Conservation (phyloP, 106 monocot species). For the Platanthera zijinensis region DNA sequence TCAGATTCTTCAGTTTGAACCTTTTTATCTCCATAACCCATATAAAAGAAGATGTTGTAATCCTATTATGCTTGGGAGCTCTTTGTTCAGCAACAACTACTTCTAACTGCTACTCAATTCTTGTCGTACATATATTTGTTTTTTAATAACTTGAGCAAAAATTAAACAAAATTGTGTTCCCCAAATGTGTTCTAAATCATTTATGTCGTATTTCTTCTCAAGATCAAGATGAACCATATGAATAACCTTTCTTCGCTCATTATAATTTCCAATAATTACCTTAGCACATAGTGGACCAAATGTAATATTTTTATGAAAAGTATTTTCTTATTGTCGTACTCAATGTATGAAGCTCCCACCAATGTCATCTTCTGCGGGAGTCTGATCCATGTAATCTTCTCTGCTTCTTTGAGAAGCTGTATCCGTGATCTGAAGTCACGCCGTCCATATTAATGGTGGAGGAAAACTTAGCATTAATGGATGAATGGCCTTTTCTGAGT, state of each 20-base stretch:
- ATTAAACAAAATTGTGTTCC: no score
- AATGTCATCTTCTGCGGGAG: neutral
- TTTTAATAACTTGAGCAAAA: no score
- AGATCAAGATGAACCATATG: neutral
- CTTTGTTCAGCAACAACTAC: no score
- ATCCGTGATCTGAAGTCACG: neutral
- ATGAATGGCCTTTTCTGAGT: neutral
- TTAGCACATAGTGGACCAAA: neutral
- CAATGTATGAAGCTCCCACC: neutral
- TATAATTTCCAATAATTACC: neutral
- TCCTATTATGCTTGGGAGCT: no score
- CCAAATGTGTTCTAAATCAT: neutral
- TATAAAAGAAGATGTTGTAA: no score
- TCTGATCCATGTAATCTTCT: neutral
- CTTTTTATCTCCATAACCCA: no score
- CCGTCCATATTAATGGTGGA: neutral
- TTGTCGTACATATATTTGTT: no score
- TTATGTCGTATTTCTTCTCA: neutral
- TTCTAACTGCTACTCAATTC: no score
- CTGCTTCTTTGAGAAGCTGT: neutral
- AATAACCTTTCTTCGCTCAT: neutral
- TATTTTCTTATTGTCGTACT: neutral
- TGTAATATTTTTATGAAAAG: neutral
- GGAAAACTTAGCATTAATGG: neutral
- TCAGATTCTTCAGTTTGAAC: no score